phyloP scores from a whole-genome alignment of 192 early-diverging fungal species.

The Backusella luteola region DNA sequence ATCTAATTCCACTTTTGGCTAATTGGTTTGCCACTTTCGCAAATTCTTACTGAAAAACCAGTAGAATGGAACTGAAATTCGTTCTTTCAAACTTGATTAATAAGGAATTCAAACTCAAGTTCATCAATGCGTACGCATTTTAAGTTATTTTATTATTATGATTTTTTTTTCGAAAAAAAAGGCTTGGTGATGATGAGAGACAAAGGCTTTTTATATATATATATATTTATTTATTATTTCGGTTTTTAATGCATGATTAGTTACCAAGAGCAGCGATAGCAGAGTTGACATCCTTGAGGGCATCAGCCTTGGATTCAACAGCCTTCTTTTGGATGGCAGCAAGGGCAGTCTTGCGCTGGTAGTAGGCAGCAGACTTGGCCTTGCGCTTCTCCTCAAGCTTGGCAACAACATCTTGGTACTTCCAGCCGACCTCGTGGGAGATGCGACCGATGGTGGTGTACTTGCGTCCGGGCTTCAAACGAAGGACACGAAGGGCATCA shows the following conservation, averaged over 20 bases:
- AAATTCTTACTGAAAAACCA: no score
- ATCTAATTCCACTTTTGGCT: no score
- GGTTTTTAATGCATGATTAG: constrained; percentile 12
- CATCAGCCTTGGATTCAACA: constrained; percentile 32
- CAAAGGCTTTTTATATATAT: background rate
- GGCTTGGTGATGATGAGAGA: background rate
- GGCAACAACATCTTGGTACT: constrained; percentile 96
- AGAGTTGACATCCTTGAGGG: constrained; percentile 36
- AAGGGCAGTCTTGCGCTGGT: constrained; percentile 82
- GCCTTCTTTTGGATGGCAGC: constrained; percentile 36
- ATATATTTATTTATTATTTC: background rate
- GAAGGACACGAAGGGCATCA: constrained; percentile 94
- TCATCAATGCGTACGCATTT: no score
- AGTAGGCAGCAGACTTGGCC: constrained; percentile 88
- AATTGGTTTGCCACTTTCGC: no score
- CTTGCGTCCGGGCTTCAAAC: constrained; percentile 97
- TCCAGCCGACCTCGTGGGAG: constrained; percentile 98
- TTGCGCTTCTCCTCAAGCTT: constrained; percentile 99
- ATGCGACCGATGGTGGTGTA: constrained; percentile 94
- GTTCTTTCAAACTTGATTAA: no score
- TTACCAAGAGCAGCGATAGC: constrained; percentile 33
- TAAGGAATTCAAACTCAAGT: no score
- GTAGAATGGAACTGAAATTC: no score
- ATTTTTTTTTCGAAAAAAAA: no score
- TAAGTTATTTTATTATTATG: no score